Evolutionary conservation across 2,329 filamentous ascomycete genomes (phyloP).

Genomic region (Xylariales sp.): DNA sequence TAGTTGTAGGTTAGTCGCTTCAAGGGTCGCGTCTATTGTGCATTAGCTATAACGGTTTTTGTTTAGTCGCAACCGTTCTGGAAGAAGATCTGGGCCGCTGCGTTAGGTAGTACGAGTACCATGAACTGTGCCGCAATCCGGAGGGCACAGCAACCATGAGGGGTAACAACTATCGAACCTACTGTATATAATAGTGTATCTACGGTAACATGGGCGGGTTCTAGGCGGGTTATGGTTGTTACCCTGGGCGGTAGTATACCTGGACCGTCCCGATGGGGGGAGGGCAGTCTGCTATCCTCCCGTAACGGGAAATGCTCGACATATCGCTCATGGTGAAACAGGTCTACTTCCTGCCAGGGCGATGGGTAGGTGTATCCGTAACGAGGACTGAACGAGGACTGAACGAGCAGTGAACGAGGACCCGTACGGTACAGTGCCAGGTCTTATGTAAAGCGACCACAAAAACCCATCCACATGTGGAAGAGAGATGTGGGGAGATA

Average conservation of each 20-base stretch:
- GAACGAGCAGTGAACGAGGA: no score
- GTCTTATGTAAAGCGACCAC: not conserved
- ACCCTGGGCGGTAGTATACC: not conserved
- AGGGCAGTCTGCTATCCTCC: not conserved
- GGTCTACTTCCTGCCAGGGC: not conserved
- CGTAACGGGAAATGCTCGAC: constrained; percentile 27
- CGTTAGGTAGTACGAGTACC: no score
- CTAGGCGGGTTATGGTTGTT: not conserved
- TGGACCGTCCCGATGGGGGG: no score
- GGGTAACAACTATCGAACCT: not conserved
- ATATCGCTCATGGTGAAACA: constrained; percentile 11
- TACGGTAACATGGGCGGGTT: no score
- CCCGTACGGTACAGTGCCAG: no score
- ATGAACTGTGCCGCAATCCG: constrained; percentile 11
- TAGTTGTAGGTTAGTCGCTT: constrained; percentile 1
- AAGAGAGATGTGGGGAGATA: not conserved
- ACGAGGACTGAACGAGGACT: no score
- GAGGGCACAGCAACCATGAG: not conserved
- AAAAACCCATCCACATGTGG: constrained; percentile 9
- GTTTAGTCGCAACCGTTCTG: constrained; percentile 2
- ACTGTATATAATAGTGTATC: no score
- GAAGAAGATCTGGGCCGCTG: no score
- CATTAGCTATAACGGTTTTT: not conserved
- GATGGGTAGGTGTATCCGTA: no score
- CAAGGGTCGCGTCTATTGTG: not conserved